phyloP scores from a whole-genome alignment of 805 yeast genomes.

The Wickerhamomyces bisporus region DNA sequence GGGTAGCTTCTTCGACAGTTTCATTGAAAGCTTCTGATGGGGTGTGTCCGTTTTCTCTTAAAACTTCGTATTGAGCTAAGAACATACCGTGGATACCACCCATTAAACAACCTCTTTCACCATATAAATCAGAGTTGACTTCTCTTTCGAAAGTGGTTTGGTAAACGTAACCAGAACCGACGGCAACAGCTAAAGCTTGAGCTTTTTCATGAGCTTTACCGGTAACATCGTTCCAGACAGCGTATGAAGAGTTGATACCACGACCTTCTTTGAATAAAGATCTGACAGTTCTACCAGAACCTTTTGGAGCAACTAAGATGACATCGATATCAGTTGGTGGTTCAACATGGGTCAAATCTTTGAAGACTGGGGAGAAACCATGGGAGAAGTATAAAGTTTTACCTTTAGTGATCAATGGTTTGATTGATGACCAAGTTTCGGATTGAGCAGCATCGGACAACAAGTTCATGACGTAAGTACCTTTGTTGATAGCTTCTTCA shows the following conservation, averaged over 20 bases:
- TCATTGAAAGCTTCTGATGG: slow-evolving; percentile 99
- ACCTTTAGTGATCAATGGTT: slow-evolving; percentile 92
- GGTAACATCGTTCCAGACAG: slow-evolving; percentile 98
- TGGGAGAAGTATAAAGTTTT: slow-evolving; percentile 98
- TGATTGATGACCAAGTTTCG: slow-evolving; percentile 87
- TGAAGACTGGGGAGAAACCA: slow-evolving; percentile 99
- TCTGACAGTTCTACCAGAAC: slow-evolving; percentile 99
- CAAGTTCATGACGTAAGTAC: slow-evolving; percentile 96
- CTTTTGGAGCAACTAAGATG: slow-evolving; percentile 99
- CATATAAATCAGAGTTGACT: slow-evolving; percentile 98
- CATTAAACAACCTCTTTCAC: slow-evolving; percentile 99
- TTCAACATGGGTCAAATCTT: slow-evolving; percentile 93
- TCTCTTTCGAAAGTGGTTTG: slow-evolving; percentile 99
- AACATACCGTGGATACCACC: slow-evolving; percentile 99
- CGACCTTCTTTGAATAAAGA: slow-evolving; percentile 99
- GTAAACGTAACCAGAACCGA: slow-evolving; percentile 99
- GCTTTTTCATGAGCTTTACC: slow-evolving; percentile 99
- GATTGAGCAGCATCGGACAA: slow-evolving; percentile 99
- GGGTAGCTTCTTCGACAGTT: slow-evolving; percentile 99
- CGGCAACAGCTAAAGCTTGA: slow-evolving; percentile 96
- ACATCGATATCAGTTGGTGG: slow-evolving; percentile 94
- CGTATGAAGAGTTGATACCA: slow-evolving; percentile 99
- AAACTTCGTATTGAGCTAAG: slow-evolving; percentile 99
- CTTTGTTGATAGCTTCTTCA: slow-evolving; percentile 85
- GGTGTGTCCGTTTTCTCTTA: slow-evolving; percentile 99